These are phyloP conservation scores for Fusarium sp. DNA, from an alignment of 2,329 filamentous ascomycete species.

Conservation along the genomic window DNA sequence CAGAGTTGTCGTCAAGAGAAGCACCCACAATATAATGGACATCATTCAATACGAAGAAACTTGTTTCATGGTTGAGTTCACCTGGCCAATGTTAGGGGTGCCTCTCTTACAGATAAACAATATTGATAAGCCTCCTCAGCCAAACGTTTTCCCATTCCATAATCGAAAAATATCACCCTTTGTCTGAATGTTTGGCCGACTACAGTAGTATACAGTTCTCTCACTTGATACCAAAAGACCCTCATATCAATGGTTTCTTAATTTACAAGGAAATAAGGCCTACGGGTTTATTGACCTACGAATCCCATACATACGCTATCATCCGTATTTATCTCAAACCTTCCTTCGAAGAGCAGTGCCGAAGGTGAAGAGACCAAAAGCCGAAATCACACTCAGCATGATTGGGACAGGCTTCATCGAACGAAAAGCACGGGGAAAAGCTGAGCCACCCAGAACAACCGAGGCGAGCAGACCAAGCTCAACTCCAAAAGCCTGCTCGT, in stretches of 20 bases:
- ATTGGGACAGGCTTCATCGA: constrained; percentile 86
- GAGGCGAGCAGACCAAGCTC: constrained; percentile 92
- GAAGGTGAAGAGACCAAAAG: constrained; percentile 83
- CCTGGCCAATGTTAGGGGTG: neutral
- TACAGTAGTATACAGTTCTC: neutral
- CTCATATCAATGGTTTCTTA: neutral
- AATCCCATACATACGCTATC: neutral
- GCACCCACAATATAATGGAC: too few relatives aligned
- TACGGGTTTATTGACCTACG: too few relatives aligned
- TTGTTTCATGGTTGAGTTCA: too few relatives aligned
- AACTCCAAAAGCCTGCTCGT: constrained; percentile 81
- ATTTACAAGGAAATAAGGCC: neutral
- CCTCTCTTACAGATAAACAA: neutral
- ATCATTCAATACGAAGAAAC: too few relatives aligned
- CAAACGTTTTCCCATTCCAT: neutral
- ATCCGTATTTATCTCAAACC: neutral
- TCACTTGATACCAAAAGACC: neutral
- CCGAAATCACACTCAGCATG: constrained; percentile 81
- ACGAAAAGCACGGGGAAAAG: constrained; percentile 87
- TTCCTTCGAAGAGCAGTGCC: constrained; percentile 73
- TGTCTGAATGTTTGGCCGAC: neutral
- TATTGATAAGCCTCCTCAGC: neutral
- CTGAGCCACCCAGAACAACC: constrained; percentile 83
- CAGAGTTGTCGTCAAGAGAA: too few relatives aligned
- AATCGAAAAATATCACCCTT: neutral